phyloP scores from a whole-genome alignment of 2,329 filamentous ascomycete genomes.

The Coniochaeta ligniaria region DNA sequence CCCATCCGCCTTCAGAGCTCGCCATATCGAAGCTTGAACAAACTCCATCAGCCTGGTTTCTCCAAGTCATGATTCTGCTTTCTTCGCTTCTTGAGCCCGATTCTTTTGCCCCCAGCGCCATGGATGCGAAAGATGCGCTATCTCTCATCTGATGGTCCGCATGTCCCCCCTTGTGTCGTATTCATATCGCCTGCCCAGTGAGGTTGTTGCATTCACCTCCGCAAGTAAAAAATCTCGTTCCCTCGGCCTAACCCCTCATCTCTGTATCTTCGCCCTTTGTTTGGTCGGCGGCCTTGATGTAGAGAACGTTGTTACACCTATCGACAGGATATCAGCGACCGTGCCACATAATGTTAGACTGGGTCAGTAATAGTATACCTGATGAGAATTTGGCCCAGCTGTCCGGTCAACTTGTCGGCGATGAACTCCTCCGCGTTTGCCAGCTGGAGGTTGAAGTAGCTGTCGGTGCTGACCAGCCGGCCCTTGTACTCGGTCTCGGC shows the following conservation, averaged over 20 bases:
- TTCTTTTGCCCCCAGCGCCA: background rate
- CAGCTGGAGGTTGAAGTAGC: conserved; percentile 98
- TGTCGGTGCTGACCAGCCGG: conserved; percentile 79
- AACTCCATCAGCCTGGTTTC: background rate
- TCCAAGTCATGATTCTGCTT: background rate
- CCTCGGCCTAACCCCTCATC: conserved; percentile 43
- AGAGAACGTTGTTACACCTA: conserved; percentile 80
- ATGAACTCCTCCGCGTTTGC: conserved; percentile 88
- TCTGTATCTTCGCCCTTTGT: conserved; percentile 45
- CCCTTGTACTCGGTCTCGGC: conserved; percentile 97
- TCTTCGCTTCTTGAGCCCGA: background rate
- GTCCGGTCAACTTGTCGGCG: conserved; percentile 76
- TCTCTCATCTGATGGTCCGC: too few species aligned
- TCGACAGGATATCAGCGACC: conserved; percentile 1
- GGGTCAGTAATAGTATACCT: conserved; percentile 44
- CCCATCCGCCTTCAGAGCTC: background rate
- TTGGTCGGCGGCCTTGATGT: conserved; percentile 61
- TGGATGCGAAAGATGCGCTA: background rate
- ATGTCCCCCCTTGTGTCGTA: background rate
- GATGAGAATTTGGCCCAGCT: conserved; percentile 86
- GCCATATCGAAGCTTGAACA: background rate
- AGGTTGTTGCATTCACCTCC: too few species aligned
- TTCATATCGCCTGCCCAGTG: background rate
- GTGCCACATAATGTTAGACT: background rate
- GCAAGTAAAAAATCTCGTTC: background rate